phyloP scores from a whole-genome alignment of 805 yeast genomes.

The Yarrowia sp. region DNA sequence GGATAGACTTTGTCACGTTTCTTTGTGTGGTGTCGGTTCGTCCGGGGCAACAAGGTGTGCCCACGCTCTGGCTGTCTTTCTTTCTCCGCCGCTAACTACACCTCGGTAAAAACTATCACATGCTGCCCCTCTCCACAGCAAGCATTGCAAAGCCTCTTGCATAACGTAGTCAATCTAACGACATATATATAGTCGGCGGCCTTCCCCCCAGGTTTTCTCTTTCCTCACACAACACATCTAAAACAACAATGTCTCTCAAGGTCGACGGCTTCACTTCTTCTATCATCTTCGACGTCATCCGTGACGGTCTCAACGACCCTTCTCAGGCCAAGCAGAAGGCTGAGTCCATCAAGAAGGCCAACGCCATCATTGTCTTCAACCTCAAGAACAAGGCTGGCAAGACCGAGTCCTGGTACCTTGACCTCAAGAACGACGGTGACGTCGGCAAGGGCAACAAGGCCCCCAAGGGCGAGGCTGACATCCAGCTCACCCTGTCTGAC shows the following conservation, averaged over 20 bases:
- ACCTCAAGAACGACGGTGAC: constrained; percentile 66
- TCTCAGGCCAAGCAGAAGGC: constrained; percentile 44
- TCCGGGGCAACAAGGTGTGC: constrained; percentile 28
- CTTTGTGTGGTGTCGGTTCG: constrained; percentile 38
- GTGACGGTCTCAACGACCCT: constrained; percentile 47
- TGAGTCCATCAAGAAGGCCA: constrained; percentile 56
- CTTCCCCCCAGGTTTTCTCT: constrained; percentile 18
- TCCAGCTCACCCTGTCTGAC: constrained; percentile 69
- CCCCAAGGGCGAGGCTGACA: constrained; percentile 60
- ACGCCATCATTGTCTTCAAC: constrained; percentile 69
- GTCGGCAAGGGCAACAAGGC: constrained; percentile 55
- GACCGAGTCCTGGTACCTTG: constrained; percentile 69
- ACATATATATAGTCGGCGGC: constrained; percentile 33
- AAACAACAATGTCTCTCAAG: constrained; percentile 39
- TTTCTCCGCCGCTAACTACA: background rate
- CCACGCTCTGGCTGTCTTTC: constrained; percentile 28
- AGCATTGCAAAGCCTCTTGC: constrained; percentile 22
- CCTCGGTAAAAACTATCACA: constrained; percentile 40
- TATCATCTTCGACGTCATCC: constrained; percentile 51
- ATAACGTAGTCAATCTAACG: constrained; percentile 20
- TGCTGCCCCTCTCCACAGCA: constrained; percentile 39
- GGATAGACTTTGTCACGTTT: constrained; percentile 34
- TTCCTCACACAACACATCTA: constrained; percentile 8
- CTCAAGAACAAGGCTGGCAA: constrained; percentile 68
- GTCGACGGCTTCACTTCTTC: constrained; percentile 52